A percentile compares a stretch with the other conserved stretches of the same genome.
Evolutionary conservation across 179 eudicot species (phyloP).

Genomic region (Amaranthus tricolor): DNA sequence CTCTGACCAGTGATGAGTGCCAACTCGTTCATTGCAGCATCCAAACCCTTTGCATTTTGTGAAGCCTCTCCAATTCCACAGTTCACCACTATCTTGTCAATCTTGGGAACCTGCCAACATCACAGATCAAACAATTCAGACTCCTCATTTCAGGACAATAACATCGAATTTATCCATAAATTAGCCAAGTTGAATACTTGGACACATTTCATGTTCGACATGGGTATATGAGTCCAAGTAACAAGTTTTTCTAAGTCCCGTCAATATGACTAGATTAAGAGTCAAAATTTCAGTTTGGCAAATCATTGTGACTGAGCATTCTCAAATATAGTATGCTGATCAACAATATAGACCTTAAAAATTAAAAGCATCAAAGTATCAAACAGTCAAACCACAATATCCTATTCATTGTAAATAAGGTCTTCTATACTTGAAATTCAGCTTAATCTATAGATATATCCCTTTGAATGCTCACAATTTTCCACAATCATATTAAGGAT

Average conservation of each 20-base stretch:
- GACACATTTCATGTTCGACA: no score
- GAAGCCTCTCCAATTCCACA: conserved; percentile 98
- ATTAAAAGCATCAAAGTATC: background rate
- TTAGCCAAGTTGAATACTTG: no score
- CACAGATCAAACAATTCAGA: conserved; percentile 14
- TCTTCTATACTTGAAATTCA: background rate
- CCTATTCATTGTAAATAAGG: background rate
- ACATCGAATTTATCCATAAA: no score
- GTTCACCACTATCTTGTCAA: conserved; percentile 85
- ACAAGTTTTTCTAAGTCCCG: no score
- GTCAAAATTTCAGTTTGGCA: no score
- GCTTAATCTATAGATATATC: background rate
- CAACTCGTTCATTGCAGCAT: conserved; percentile 77
- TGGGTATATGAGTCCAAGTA: no score
- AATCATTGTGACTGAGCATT: no score
- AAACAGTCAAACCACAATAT: background rate
- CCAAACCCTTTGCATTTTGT: conserved; percentile 94
- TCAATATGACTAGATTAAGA: no score
- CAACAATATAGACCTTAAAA: no score
- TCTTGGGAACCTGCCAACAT: conserved; percentile 71
- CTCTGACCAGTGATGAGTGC: conserved; percentile 87
- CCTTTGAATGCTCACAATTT: no score
- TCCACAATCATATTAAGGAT: background rate
- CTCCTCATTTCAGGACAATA: no score
- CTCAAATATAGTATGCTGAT: no score